Percentiles rank a stretch among this genome's conserved stretches.
These are phyloP conservation scores for Penicillium fuscoglaucum DNA, from an alignment of 2,329 filamentous ascomycete genomes.

Conservation along the genomic window DNA sequence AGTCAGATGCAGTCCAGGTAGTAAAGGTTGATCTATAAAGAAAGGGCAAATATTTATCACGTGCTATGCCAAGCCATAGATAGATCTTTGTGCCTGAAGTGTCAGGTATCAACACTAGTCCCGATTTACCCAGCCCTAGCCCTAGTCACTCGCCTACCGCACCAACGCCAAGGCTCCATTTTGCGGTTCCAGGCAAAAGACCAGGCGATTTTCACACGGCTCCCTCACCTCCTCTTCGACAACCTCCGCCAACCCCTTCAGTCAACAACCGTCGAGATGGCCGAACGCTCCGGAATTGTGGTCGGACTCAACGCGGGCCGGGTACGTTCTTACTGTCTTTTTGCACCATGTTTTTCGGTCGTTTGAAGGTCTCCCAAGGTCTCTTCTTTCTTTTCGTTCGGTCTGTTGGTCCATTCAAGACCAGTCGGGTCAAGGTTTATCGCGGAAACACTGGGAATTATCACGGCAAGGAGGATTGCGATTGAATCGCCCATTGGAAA, in stretches of 20 bases:
- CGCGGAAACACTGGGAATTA: not conserved
- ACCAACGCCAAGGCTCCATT: constrained; percentile 38
- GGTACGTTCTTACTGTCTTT: constrained; percentile 53
- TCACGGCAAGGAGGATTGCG: not conserved
- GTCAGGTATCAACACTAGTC: not conserved
- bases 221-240: constrained; percentile 33
- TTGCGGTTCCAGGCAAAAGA: constrained; percentile 28
- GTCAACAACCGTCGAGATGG: constrained; percentile 48
- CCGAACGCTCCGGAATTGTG: constrained; percentile 56
- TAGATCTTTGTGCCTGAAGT: not conserved
- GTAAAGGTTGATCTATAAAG: not conserved
- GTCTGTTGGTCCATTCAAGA: constrained; percentile 21
- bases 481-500: not conserved
- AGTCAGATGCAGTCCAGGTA: not conserved
- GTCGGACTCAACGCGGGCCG: constrained; percentile 66
- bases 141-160: constrained; percentile 41
- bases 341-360: constrained; percentile 12
- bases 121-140: constrained; percentile 35
- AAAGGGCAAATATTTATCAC: constrained; percentile 1
- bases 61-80: not conserved
- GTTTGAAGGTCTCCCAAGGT: constrained; percentile 13
- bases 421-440: constrained; percentile 17
- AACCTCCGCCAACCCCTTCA: constrained; percentile 40
- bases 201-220: constrained; percentile 28
- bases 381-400: constrained; percentile 19